phyloP scores from a whole-genome alignment of 2,329 filamentous ascomycete species.

The Alternaria dauci region DNA sequence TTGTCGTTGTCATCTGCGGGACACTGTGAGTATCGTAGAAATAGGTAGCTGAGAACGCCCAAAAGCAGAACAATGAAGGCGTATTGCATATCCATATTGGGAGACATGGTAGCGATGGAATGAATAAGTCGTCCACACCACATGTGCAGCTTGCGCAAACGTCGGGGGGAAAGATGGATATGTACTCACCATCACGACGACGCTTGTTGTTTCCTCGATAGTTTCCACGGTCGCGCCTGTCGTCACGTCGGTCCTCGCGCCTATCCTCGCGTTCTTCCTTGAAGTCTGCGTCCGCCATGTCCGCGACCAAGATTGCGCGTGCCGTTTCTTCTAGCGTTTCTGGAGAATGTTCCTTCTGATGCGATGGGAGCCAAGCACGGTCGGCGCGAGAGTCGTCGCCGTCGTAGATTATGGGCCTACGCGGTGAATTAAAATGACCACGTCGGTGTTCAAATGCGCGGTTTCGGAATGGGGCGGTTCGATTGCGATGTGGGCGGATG shows the following conservation, averaged over 20 bases:
- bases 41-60: neutral
- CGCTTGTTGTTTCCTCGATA: slow-evolving; percentile 42
- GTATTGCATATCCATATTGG: neutral
- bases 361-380: slow-evolving; percentile 11
- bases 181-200: slow-evolving; percentile 43
- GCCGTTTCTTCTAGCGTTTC: slow-evolving; percentile 21
- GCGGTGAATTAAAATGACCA: slow-evolving; percentile 6
- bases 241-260: slow-evolving; percentile 32
- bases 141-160: neutral
- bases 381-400: slow-evolving; percentile 10
- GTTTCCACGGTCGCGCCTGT: slow-evolving; percentile 37
- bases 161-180: neutral
- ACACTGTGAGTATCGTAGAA: slow-evolving; percentile 13
- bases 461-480: slow-evolving; percentile 13
- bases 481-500: slow-evolving; percentile 24
- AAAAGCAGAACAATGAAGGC: neutral
- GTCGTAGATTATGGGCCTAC: slow-evolving; percentile 1
- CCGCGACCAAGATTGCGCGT: slow-evolving; percentile 22
- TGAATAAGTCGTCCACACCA: neutral
- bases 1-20: slow-evolving; percentile 40
- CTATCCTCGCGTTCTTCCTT: slow-evolving; percentile 43
- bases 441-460: slow-evolving; percentile 1
- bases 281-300: slow-evolving; percentile 43
- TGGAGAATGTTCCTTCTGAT: slow-evolving; percentile 14
- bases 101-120: neutral